Percentiles rank a stretch among this genome's conserved stretches.
Conservation (phyloP, 73 alveolate species). For the Urostyla sp. region DNA sequence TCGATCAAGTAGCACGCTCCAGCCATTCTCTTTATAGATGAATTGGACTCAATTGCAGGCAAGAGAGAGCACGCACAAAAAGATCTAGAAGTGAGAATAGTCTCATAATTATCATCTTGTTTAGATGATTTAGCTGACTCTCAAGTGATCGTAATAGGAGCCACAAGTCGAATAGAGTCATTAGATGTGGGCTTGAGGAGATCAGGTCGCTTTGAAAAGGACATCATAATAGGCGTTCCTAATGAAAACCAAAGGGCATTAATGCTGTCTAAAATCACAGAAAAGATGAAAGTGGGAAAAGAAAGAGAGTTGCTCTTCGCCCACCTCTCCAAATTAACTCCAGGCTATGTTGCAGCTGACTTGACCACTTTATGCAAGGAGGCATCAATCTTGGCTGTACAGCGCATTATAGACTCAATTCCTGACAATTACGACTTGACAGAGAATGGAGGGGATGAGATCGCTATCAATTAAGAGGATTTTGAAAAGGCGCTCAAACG, state of each 20-base stretch:
- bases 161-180: conserved; percentile 98
- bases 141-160: conserved; percentile 90
- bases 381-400: conserved; percentile 90
- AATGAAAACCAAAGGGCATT: conserved; percentile 90
- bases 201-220: conserved; percentile 99
- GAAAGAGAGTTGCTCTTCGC: conserved; percentile 78
- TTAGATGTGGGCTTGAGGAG: conserved; percentile 97
- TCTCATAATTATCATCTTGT: conserved; percentile 97
- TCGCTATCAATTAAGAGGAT: conserved; percentile 85
- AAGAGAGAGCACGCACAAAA: conserved; percentile 97
- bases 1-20: conserved; percentile 96
- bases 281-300: conserved; percentile 76
- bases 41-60: conserved; percentile 98
- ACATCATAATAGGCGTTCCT: conserved; percentile 98
- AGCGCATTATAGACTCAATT: conserved; percentile 59
- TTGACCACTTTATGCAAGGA: conserved; percentile 89
- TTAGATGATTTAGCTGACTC: conserved; percentile 94
- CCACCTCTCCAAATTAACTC: conserved; percentile 95
- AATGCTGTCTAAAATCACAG: conserved; percentile 80
- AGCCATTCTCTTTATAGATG: conserved; percentile 97
- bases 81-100: conserved; percentile 99
- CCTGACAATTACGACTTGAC: background rate
- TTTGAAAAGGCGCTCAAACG: conserved; percentile 86
- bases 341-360: conserved; percentile 99
- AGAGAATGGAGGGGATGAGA: background rate